Base-by-base conservation (phyloP, 345 rosid genomes). In the Noccaea bulbosa region DNA sequence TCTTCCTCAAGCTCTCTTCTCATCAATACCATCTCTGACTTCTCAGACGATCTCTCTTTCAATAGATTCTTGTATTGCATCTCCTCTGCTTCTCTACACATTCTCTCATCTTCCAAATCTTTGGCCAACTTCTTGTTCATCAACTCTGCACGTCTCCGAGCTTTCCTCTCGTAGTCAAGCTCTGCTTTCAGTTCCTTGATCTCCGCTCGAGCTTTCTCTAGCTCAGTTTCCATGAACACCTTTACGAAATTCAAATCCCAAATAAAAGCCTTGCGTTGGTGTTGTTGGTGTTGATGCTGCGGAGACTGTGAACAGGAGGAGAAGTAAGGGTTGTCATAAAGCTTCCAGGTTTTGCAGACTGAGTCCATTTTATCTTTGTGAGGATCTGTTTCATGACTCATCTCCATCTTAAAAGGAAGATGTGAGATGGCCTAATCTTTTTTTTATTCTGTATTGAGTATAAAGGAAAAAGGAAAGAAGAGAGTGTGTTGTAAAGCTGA, bases 261-360 rank as follows among this genome's bases (percentile, higher is more conserved):
- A 76, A 86, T 86, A 67, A 85, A 85, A 70, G 90, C 78, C 41
- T 71, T 76, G 11, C 62, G 79, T 24, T 73, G 65, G 3, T 76
- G 77, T 30, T 1, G 30, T 20, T 73, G 62, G 2, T 76, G 76
- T n/a, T 64, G 78, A 51, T 67, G 59, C 7, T 74, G 63, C n/a
- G 49, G 77, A 70, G 70, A 61, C 14, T 46, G 71, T 62, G 78
- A 58, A 72, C 67, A 63, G 37, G 11, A 75, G 80, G 11, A 75
- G 80, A 81, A 87, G 81, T 80, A 85, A 17, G 98, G 93, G 41
- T 92, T 89, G 3, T 82, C 80, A 77, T 92, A 89, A 67, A 85
- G 83, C 78, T 85, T 88, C 97, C 97, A 88, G 79, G 81, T 80
- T 24, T 85, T 81, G 74, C 73, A 69, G 70, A 80, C 76, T 64